Evolutionary conservation across 345 rosid species (phyloP).

Genomic region (Fremontodendron californicum): DNA sequence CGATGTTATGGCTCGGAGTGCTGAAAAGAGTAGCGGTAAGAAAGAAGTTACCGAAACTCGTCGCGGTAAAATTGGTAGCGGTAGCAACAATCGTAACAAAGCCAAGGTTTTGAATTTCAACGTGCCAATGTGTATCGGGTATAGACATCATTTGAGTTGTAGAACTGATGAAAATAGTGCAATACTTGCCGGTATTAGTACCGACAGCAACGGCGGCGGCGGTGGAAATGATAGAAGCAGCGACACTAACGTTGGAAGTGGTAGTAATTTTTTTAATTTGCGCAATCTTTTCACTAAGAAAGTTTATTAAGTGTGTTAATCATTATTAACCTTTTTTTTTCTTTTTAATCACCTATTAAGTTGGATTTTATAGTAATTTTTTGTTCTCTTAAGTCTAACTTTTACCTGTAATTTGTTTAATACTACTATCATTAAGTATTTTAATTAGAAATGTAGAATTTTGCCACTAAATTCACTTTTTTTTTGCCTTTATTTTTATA

Average conservation of each 20-base stretch:
- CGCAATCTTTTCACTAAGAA: constrained; percentile 70
- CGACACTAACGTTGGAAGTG: not conserved
- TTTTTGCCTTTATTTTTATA: not conserved
- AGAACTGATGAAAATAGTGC: constrained; percentile 39
- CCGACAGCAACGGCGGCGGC: not conserved
- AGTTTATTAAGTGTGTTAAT: constrained; percentile 38
- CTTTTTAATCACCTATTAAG: not conserved
- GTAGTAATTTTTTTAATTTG: constrained; percentile 42
- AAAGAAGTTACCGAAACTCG: constrained; percentile 21
- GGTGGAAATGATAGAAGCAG: not conserved
- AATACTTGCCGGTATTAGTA: not conserved
- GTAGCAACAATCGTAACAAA: constrained; percentile 3
- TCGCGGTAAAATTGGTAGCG: constrained; percentile 25
- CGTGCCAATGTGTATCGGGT: constrained; percentile 59
- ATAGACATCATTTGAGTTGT: constrained; percentile 64
- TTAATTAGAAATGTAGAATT: not conserved
- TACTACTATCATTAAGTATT: not conserved
- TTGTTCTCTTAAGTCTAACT: not conserved
- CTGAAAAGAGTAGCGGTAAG: constrained; percentile 23
- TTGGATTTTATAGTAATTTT: not conserved
- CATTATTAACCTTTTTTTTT: not conserved
- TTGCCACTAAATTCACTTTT: not conserved
- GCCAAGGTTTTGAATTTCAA: constrained; percentile 46
- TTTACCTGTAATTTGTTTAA: not conserved
- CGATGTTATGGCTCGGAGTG: constrained; percentile 19